Percentiles rank a stretch among this genome's conserved stretches.
phyloP scores from a whole-genome alignment of 345 rosid genomes.

The Zanthoxylum bungeanum region DNA sequence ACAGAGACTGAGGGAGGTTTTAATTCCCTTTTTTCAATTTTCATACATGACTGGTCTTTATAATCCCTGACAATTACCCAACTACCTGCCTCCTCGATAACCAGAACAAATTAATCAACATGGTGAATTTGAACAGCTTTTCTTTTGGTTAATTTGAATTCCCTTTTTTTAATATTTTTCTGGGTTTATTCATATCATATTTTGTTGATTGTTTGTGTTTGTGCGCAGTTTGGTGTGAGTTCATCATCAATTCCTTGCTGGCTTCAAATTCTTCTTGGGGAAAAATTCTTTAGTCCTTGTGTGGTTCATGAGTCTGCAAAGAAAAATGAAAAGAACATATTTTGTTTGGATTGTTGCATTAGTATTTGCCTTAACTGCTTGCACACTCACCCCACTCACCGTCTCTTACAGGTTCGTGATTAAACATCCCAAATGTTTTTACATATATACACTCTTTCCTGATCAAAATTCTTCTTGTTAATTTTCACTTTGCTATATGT shows the following conservation, averaged over 20 bases:
- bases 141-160: no score
- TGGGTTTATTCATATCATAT: no score
- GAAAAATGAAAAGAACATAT: slow-evolving; percentile 35
- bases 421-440: not conserved
- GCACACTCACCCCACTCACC: slow-evolving; percentile 28
- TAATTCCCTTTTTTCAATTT: no score
- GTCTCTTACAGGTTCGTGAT: slow-evolving; percentile 29
- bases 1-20: not conserved
- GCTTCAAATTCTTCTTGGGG: slow-evolving; percentile 24
- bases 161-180: not conserved
- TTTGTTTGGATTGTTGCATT: slow-evolving; percentile 34
- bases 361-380: slow-evolving; percentile 33
- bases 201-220: not conserved
- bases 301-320: slow-evolving; percentile 23
- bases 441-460: not conserved
- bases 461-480: not conserved
- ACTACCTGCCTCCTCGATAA: slow-evolving; percentile 1
- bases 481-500: not conserved
- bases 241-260: slow-evolving; percentile 18
- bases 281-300: slow-evolving; percentile 36
- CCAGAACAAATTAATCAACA: not conserved
- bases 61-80: not conserved
- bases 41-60: no score
- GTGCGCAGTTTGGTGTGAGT: slow-evolving; percentile 6
- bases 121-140: slow-evolving; percentile 2